Evolutionary conservation across 2,329 filamentous ascomycete genomes (phyloP), one percentile per base, ranked within the genome.

Genomic region (Cercospora zeina): DNA sequence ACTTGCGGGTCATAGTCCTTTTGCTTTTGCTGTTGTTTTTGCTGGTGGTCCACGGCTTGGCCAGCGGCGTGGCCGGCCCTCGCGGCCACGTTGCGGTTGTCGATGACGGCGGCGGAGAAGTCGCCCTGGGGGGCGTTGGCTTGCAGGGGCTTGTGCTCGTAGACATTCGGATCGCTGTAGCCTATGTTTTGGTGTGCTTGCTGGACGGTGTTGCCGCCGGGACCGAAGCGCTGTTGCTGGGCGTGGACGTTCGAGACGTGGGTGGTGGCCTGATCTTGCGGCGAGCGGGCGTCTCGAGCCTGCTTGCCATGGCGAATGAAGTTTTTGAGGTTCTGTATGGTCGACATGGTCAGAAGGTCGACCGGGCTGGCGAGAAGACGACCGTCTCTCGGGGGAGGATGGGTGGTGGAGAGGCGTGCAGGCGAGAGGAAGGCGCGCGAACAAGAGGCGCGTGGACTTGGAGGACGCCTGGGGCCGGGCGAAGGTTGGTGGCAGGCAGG

Each of bases 221-320:
- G 67, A 66, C 83, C 81, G 69, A 76, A 73, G 58, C 81, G 82
- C 69, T 86, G 83, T 59, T 83, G 84, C 71, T 87, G 83, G 62
- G 86, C 87, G 75, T 89, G 85, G 63, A 89, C 82, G 61, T 83
- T 79, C 58, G 86, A 86, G 65, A 87, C 81, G 71, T 84, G 83
- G 64, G 85, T 87, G 68, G 82, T 88, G 69, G 84, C 82, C 74
- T 86, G 84, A 63, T 81, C 84, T 71, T 83, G 84, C 49, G 77
- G 79, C 62, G 81, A 80, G 61, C 86, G 83, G 68, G 85, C 83
- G 67, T 81, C 83, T 69, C 91, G 89, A 70, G 92, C 93, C 83
- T 96, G 92, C 82, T 97, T 97, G 79, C 93, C 93, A 82, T 97
- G 93, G 69, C 93, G 90, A 79, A 97, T 95, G 79, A 97, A 96